Percentiles rank a stretch among this genome's conserved stretches.
Conservation (phyloP, 257 asterid species). For the Solanum chaucha region DNA sequence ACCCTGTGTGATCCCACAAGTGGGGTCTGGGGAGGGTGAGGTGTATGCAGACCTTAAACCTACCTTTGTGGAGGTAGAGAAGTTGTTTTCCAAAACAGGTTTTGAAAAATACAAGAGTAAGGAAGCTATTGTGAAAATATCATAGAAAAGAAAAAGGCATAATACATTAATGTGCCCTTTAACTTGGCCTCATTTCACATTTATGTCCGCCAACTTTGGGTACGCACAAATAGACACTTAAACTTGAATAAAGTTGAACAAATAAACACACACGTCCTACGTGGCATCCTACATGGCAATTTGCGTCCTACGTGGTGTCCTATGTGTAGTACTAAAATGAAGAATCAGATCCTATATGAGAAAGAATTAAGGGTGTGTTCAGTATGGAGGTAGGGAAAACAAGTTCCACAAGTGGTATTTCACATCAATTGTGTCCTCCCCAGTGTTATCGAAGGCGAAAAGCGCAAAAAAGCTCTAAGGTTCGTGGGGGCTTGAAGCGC, state of each 20-base stretch:
- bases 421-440: not conserved
- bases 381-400: not conserved
- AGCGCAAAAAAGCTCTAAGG: too few species aligned
- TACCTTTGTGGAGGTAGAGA: not conserved
- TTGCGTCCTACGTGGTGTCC: too few species aligned
- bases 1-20: not conserved
- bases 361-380: not conserved
- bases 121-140: not conserved
- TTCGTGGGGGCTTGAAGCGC: too few species aligned
- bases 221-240: not conserved
- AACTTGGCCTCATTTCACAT: not conserved
- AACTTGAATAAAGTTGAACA: not conserved
- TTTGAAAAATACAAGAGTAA: not conserved
- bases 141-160: not conserved
- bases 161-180: not conserved
- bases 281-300: too few species aligned
- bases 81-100: not conserved
- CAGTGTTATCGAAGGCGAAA: too few species aligned
- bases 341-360: not conserved
- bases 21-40: not conserved
- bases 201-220: not conserved
- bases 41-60: not conserved
- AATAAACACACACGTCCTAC: accelerated
- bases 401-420: not conserved
- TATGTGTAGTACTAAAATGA: not conserved